A percentile compares a stretch with the other conserved stretches of the same genome.
Evolutionary conservation across 2,329 filamentous ascomycete genomes (phyloP).

Genomic region (Chlorencoelia australis): DNA sequence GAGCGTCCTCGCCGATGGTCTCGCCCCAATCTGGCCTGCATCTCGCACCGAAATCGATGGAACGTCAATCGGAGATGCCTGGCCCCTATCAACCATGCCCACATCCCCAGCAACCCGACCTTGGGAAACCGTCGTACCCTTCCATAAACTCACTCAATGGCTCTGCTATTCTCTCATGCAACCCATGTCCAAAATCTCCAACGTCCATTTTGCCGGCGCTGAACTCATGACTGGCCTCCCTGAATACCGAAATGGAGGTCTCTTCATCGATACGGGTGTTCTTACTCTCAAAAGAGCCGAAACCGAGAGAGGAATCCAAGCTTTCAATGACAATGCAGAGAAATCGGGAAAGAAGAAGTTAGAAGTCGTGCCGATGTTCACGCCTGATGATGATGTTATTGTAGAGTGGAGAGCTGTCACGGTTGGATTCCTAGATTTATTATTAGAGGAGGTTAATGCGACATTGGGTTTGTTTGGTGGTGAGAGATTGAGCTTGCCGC

Average conservation of each 20-base stretch:
- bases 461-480: conserved; percentile 58
- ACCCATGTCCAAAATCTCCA: conserved; percentile 72
- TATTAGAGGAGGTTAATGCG: conserved; percentile 59
- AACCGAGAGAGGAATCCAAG: conserved; percentile 57
- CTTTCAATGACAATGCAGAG: conserved; percentile 60
- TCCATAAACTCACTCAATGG: conserved; percentile 94
- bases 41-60: conserved; percentile 83
- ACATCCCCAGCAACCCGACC: conserved; percentile 38
- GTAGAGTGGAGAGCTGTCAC: conserved; percentile 72
- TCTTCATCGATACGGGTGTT: conserved; percentile 77
- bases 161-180: conserved; percentile 90
- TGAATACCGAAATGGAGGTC: conserved; percentile 84
- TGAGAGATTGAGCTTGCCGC: conserved; percentile 65
- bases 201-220: conserved; percentile 69
- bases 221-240: conserved; percentile 80
- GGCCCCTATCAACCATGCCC: conserved; percentile 81
- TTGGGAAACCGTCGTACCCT: conserved; percentile 78
- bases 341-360: conserved; percentile 61
- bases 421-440: conserved; percentile 62
- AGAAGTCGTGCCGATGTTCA: conserved; percentile 66
- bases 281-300: conserved; percentile 65
- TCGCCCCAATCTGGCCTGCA: conserved; percentile 79
- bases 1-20: conserved; percentile 79
- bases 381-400: conserved; percentile 64
- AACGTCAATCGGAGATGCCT: conserved; percentile 81